Evolutionary conservation across 768 basidiomycete genomes (phyloP), one percentile per base, ranked within the genome.

Genomic region (Podaxis mareebaensis): DNA sequence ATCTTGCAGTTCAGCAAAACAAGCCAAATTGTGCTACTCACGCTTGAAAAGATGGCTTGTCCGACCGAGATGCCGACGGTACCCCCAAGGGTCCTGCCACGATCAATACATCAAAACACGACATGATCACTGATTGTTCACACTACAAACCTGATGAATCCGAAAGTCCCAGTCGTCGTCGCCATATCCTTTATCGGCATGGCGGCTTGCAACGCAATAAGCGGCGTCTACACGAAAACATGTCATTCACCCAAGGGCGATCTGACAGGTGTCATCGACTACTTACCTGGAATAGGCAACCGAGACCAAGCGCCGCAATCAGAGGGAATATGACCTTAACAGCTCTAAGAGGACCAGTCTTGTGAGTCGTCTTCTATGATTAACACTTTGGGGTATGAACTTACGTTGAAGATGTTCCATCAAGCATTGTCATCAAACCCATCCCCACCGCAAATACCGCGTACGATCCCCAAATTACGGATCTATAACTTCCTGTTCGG

Each of bases 101-200:
- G 3, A 36, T 49, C 22, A 66, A 49, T 33, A 5, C 48, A 46
- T 64, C 39, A 63, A 38, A 39, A 52, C 36, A n/a, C 17, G 28
- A 30, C 20, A 38, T 17, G 12, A 53, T 42, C 49, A 36, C 49
- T 52, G 61, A 59, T 20, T 48, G 12, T 26, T 8, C 12, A 1
- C 11, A 24, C n/a, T 17, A 61, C 75, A 33, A 70, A 87, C 85
- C 89, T 82, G 66, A 94, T 76, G 69, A 95, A 88, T 22, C 84
- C 83, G 69, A 89, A 90, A 0, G 86, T 85, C 0, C 83, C 78
- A 0, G 92, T 92, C 58, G 85, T 86, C 1, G 92, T 92, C 2
- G 92, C 91, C 91, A 94, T 92, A 66, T 94, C 91, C 67, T 86
- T 88, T 15, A 92, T 69, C 0, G 93, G 93, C 92, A 95, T 95